Conservation (phyloP, 2,329 filamentous ascomycete species). For the Penicillium freii region DNA sequence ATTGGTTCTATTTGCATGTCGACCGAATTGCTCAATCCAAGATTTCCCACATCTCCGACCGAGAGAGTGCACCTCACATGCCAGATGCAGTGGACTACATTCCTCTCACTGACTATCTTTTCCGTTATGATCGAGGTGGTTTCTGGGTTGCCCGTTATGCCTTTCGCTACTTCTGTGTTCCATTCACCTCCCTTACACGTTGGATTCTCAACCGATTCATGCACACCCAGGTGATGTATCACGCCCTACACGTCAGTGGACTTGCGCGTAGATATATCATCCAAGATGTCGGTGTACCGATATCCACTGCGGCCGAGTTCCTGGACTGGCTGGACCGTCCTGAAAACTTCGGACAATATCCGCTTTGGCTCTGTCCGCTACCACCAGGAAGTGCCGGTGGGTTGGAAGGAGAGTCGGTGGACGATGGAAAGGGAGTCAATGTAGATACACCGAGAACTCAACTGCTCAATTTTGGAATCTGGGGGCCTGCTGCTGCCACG, state of each 20-base stretch:
- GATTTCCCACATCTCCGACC: not conserved
- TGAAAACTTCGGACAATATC: slow-evolving; percentile 49
- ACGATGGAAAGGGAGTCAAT: not conserved
- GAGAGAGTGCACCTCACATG: not conserved
- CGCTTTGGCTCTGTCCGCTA: slow-evolving; percentile 59
- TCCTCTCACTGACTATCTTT: slow-evolving; percentile 39
- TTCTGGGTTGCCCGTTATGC: slow-evolving; percentile 64
- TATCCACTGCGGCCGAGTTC: slow-evolving; percentile 51
- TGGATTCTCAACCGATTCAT: slow-evolving; percentile 61
- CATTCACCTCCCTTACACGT: slow-evolving; percentile 60
- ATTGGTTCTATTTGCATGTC: slow-evolving; percentile 74
- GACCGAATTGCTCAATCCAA: slow-evolving; percentile 2
- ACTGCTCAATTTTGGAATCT: slow-evolving; percentile 63
- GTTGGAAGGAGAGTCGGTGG: slow-evolving; percentile 1
- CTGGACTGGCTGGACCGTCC: slow-evolving; percentile 50
- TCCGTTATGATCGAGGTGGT: slow-evolving; percentile 59
- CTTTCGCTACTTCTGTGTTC: slow-evolving; percentile 60
- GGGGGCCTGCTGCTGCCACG: slow-evolving; percentile 68
- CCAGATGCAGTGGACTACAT: slow-evolving; percentile 26
- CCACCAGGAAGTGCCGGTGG: slow-evolving; percentile 10
- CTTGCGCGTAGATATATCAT: slow-evolving; percentile 58
- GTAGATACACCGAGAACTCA: not conserved
- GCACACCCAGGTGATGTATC: slow-evolving; percentile 62
- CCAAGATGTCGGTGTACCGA: slow-evolving; percentile 62
- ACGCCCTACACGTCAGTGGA: slow-evolving; percentile 59